A percentile compares a stretch with the other conserved stretches of the same genome.
Conservation (phyloP, 208 protist genomes). For the Phytomonas francai region DNA sequence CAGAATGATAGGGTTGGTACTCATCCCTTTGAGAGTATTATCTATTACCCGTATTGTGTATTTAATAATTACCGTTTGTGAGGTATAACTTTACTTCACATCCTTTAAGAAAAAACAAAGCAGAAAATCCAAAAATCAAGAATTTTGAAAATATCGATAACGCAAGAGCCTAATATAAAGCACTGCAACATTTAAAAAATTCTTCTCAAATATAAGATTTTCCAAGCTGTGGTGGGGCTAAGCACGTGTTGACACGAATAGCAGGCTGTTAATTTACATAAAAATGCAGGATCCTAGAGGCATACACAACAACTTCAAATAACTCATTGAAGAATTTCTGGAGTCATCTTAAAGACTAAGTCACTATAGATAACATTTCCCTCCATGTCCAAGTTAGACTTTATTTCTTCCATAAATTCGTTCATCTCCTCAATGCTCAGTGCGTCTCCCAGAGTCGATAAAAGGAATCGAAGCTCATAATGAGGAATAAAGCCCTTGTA, state of each 20-base stretch:
- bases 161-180: slow-evolving; percentile 1
- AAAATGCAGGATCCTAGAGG: background rate
- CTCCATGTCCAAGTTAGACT: slow-evolving; percentile 83
- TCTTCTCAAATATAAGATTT: slow-evolving; percentile 4
- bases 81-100: background rate
- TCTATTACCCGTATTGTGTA: background rate
- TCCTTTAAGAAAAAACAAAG: background rate
- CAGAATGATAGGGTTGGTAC: slow-evolving; percentile 70
- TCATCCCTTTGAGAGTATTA: slow-evolving; percentile 21
- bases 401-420: slow-evolving; percentile 80
- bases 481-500: slow-evolving; percentile 86
- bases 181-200: background rate
- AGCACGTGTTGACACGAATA: background rate
- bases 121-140: background rate
- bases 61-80: background rate
- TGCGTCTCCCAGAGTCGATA: slow-evolving; percentile 92
- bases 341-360: slow-evolving; percentile 78
- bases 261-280: slow-evolving; percentile 11
- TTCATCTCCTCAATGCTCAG: slow-evolving; percentile 90
- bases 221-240: background rate
- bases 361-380: slow-evolving; percentile 76
- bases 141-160: background rate
- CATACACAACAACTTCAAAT: slow-evolving; percentile 1
- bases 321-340: slow-evolving; percentile 61
- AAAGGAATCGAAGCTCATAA: slow-evolving; percentile 90